Conservation (phyloP, 202 grass and related monocot genomes). For the Bolboschoenoplectus hybrid region DNA sequence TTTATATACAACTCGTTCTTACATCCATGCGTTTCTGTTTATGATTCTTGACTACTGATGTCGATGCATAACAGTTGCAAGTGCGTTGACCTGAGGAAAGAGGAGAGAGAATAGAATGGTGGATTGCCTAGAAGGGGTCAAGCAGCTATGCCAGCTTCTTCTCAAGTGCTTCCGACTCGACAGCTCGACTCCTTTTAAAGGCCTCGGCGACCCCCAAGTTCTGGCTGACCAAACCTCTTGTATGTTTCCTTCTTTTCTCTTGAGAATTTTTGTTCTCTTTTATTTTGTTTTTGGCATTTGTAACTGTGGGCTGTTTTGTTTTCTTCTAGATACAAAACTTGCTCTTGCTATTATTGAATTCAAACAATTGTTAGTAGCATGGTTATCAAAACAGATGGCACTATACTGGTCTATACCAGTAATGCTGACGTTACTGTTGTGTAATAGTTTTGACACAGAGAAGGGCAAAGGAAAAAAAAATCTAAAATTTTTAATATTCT, state of each 20-base stretch:
- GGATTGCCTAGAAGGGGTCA: constrained; percentile 54
- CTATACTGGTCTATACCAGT: background rate
- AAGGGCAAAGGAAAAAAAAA: background rate
- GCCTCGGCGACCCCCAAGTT: constrained; percentile 63
- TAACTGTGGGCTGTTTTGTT: background rate
- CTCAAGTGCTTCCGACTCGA: constrained; percentile 69
- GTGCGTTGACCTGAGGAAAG: background rate
- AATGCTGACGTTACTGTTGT: background rate
- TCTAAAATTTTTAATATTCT: background rate
- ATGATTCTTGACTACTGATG: background rate
- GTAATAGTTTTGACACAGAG: background rate
- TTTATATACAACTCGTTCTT: background rate
- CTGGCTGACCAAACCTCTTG: constrained; percentile 79
- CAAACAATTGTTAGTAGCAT: background rate
- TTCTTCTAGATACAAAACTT: background rate
- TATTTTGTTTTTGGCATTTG: background rate
- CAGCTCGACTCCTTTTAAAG: constrained; percentile 52
- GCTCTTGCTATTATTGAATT: constrained; percentile 29
- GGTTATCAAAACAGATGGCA: background rate
- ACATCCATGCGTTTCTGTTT: background rate
- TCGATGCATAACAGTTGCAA: background rate
- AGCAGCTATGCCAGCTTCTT: constrained; percentile 53
- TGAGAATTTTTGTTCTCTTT: background rate
- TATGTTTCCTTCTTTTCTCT: constrained; percentile 49
- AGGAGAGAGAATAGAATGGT: constrained; percentile 57